Percentiles rank a stretch among this genome's conserved stretches.
These are phyloP conservation scores for Triticum aestivum DNA, from an alignment of 176 grass and related monocot species.

Conservation along the genomic window IWGSC_CS_RefSeq_v2.1 NC_057812.1:69493670-69494169, in stretches of 20 bases:
- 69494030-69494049: background rate
- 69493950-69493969: background rate
- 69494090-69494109: background rate
- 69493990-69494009: background rate
- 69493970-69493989: background rate
- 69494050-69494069: background rate
- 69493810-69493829: background rate
- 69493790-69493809: background rate
- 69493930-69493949: background rate
- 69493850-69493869: no score
- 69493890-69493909: background rate
- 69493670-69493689: constrained; percentile 21
- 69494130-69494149: constrained; percentile 3
- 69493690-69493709: background rate
- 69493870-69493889: background rate
- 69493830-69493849: background rate
- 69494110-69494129: background rate
- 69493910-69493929: background rate
- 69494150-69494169: background rate
- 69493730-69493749: constrained; percentile 71
- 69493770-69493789: constrained; percentile 46
- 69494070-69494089: background rate
- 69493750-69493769: constrained; percentile 83
- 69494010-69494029: background rate
- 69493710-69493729: constrained; percentile 52